Evolutionary conservation across 176 grass and related monocot genomes (phyloP).

Genomic region (Eremochloa ophiuroides): DNA sequence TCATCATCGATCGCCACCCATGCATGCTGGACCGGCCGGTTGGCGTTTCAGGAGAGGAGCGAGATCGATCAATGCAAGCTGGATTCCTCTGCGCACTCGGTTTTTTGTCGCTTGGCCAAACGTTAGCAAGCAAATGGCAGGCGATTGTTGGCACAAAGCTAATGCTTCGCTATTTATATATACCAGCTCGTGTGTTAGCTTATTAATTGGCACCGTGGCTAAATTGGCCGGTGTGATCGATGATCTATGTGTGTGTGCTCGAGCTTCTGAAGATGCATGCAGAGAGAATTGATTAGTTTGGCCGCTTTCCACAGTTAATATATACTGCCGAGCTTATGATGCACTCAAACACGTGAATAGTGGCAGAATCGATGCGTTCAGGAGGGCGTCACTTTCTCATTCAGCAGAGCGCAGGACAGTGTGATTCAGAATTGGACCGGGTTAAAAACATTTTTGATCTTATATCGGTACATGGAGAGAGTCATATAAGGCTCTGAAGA

Average conservation of each 20-base stretch:
- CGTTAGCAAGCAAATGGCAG: neutral
- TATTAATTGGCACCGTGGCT: neutral
- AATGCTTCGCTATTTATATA: no score
- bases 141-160: neutral
- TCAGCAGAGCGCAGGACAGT: neutral
- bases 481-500: neutral
- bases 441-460: neutral
- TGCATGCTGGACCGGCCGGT: no score
- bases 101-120: conserved; percentile 9
- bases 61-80: neutral
- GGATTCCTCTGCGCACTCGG: neutral
- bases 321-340: neutral
- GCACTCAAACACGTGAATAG: neutral
- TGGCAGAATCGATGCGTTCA: neutral
- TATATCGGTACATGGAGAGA: neutral
- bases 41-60: neutral
- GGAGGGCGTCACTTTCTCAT: neutral
- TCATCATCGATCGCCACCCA: neutral
- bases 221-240: neutral
- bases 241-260: neutral
- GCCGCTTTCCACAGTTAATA: neutral
- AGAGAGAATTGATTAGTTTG: neutral
- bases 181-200: no score
- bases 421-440: neutral
- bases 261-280: neutral